These are phyloP conservation scores for Solanum medicagineum DNA, from an alignment of 257 asterid genomes.

Conservation along the genomic window DNA sequence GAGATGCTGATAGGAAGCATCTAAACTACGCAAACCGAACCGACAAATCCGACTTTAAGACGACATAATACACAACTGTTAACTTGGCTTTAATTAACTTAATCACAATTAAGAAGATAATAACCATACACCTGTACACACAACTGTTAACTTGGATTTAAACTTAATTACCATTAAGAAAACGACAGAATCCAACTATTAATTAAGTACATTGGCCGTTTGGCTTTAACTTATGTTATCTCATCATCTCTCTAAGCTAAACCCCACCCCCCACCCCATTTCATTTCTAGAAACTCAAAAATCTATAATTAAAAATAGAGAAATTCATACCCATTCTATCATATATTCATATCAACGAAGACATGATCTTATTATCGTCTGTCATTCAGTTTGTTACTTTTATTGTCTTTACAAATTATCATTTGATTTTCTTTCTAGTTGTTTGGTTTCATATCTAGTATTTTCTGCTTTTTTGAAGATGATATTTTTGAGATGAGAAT, in stretches of 20 bases:
- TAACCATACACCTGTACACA: not conserved
- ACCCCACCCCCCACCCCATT: no score
- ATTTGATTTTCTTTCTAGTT: no score
- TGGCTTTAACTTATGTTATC: not conserved
- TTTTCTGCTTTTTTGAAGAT: no score
- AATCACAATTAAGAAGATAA: not conserved
- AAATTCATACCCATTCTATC: no score
- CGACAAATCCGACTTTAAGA: not conserved
- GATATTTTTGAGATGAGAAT: no score
- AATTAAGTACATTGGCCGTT: not conserved
- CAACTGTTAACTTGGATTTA: not conserved
- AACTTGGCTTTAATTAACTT: not conserved
- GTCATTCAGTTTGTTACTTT: no score
- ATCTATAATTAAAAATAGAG: no score
- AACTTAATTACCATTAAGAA: not conserved
- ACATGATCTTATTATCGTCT: no score
- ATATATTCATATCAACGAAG: no score
- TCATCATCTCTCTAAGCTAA: not conserved
- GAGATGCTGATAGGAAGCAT: not conserved
- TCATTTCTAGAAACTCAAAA: no score
- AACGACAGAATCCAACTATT: not conserved
- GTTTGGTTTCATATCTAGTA: no score
- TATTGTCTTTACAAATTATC: no score
- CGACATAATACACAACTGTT: not conserved
- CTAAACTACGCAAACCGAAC: not conserved